Base-by-base conservation (phyloP, 345 rosid genomes). In the Camelina hispida region DNA sequence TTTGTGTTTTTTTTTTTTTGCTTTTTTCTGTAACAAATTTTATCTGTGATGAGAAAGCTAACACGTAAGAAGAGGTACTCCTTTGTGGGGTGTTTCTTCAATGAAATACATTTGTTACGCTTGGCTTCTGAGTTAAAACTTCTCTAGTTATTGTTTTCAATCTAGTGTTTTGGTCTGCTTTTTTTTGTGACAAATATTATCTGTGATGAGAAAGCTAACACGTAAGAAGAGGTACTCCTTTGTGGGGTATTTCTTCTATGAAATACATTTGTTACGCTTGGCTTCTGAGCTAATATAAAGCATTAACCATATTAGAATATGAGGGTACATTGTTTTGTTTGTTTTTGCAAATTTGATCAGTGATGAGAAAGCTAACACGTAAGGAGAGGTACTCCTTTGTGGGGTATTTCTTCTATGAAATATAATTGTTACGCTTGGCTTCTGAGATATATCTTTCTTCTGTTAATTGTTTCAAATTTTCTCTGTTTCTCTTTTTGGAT, bases 361-460 rank as follows among this genome's bases (percentile, higher is more conserved):
- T 77, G 75, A 70, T 77, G 80, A 77, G 80, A 62, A 66, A 62
- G 67, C 76, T 87, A 81, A 79, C 85, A 85, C 69, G 82, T 77
- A 72, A 82, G 87, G 77, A 71, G 83, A 52, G 1, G 5, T 25
- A 5, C 71, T 69, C 60, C 73, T 65, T 11, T 66, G 69, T 55
- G 25, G 13, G 46, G 60, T 60, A 22, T 52, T 35, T 74, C 78
- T 83, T 83, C 84, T 0, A 52, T 85, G 86, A 77, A 78, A 85
- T 85, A 16, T 40, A 69, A n/a, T 80, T 82, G 83, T 85, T 87
- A 82, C 83, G 79, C 83, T 84, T 85, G 87, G 86, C 86, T 85
- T 81, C 86, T 81, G 86, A 79, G 87, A 81, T 66, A 13, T 2
- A 40, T 44, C 5, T 43, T 40, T 25, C 8, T 25, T 2, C 1